Evolutionary conservation across 225 moss, liverwort and hornwort species (phyloP), one percentile per base, ranked within the genome.

Genomic region (Marchantia paleacea): DNA sequence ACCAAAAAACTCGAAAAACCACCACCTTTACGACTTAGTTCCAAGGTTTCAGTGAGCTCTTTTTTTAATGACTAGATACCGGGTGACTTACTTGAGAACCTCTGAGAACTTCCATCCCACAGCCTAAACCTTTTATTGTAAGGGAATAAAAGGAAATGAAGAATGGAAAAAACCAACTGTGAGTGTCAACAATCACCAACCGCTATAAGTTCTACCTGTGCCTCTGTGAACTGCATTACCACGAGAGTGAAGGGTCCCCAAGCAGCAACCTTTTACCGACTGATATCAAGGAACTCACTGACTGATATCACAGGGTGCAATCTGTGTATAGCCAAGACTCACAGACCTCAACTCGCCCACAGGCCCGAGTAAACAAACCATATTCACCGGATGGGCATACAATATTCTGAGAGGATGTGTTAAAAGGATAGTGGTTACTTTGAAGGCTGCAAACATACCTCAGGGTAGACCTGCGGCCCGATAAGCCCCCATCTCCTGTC

Each of bases 401-500:
- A 85, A 82, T 58, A 83, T 72, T 82, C 80, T 78, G 13, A 83
- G 53, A 78, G 85, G 82, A 78, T 88, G 63, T 68, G 74, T 76
- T 72, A 78, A 76, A 39, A 79, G 76, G 64, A 64, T 69, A 39
- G 63, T 79, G 82, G 77, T 81, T 65, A 69, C 72, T 72, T 86
- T 89, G 81, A 84, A 86, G 84, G 86, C 85, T 81, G 82, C 82
- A 84, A 84, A 86, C 89, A 89, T 89, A 95, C 97, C 97, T 99
- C 52, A 95, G 86, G 87, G 97, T 95, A 72, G 95, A 99, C 87
- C 97, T 88, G 29, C 97, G 93, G 61, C 97, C 95, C 78, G 93
- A 95, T 89, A 99, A 81, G 83, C 97, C 94, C 80, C 95, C 97
- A 82, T 99, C 95, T 83, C 97, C 95, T 65, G 95, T 95, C 79